Conservation (phyloP, 2,329 filamentous ascomycete genomes). For the Arthrinium phaeospermum region DNA sequence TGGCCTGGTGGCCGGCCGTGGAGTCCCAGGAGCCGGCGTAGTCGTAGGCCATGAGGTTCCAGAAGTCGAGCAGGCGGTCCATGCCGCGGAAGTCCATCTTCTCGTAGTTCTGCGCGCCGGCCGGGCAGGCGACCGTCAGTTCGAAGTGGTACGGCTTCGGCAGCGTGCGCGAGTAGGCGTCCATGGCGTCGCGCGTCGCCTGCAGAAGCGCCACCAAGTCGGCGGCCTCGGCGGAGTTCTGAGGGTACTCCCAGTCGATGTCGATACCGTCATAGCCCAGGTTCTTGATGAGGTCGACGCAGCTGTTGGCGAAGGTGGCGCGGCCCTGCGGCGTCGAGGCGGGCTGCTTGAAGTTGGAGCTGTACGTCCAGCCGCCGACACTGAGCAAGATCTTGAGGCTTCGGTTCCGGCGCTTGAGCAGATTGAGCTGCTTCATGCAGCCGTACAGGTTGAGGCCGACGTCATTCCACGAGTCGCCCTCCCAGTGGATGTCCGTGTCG, state of each 20-base stretch:
- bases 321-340: conserved; percentile 75
- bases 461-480: conserved; percentile 73
- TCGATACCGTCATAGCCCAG: conserved; percentile 78
- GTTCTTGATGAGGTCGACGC: conserved; percentile 78
- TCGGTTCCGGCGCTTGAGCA: conserved; percentile 81
- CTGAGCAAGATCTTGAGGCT: conserved; percentile 85
- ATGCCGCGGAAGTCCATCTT: conserved; percentile 68
- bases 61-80: conserved; percentile 73
- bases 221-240: conserved; percentile 57
- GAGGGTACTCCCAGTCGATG: conserved; percentile 73
- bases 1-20: conserved; percentile 77
- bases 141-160: conserved; percentile 60
- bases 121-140: conserved; percentile 68
- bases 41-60: conserved; percentile 90
- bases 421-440: conserved; percentile 84
- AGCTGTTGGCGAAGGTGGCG: conserved; percentile 72
- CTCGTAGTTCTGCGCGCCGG: conserved; percentile 66
- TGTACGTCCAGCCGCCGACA: conserved; percentile 94
- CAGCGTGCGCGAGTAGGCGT: conserved; percentile 57
- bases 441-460: conserved; percentile 83
- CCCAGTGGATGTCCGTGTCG: conserved; percentile 76
- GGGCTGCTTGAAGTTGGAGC: conserved; percentile 78
- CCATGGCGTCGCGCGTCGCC: conserved; percentile 61
- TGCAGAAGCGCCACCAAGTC: conserved; percentile 65
- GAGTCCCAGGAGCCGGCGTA: conserved; percentile 83